phyloP scores from a whole-genome alignment of 2,329 filamentous ascomycete species.

The Verticillium zaregamsianum region DNA sequence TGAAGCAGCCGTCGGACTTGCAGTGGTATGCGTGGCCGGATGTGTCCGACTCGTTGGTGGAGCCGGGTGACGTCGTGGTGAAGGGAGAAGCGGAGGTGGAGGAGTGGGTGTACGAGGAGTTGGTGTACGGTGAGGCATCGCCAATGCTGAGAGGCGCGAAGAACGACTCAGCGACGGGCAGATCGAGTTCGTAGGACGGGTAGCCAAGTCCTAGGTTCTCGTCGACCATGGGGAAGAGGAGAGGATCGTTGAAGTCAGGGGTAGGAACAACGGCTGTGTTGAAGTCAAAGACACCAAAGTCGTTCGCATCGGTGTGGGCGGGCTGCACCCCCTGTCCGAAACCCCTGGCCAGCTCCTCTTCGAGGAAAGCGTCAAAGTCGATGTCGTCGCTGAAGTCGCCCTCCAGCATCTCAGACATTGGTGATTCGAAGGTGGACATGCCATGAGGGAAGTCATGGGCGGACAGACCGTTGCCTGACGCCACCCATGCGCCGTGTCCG shows the following conservation, averaged over 20 bases:
- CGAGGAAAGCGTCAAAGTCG: neutral
- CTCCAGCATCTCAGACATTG: constrained; percentile 1
- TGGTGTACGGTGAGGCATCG: constrained; percentile 2
- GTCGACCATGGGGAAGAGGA: constrained; percentile 6
- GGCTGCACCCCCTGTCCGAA: neutral
- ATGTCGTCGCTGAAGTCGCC: constrained; percentile 1
- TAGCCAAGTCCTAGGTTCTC: constrained; percentile 3
- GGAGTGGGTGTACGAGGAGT: constrained; percentile 1
- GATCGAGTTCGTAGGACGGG: constrained; percentile 7
- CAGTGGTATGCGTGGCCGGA: constrained; percentile 6
- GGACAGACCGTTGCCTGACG: neutral
- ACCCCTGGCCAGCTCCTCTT: neutral
- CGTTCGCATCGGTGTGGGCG: neutral
- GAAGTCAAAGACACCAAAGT: constrained; percentile 6
- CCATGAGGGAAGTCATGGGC: neutral
- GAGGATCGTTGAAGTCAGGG: constrained; percentile 3
- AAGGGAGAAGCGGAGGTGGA: constrained; percentile 3
- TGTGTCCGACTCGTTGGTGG: constrained; percentile 1
- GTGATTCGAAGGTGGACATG: constrained; percentile 1
- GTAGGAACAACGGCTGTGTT: neutral
- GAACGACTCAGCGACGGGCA: constrained; percentile 1
- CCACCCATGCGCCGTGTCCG: neutral
- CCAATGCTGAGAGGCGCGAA: neutral
- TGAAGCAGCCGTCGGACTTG: constrained; percentile 11
- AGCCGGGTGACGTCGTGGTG: constrained; percentile 1